Evolutionary conservation across 345 rosid species (phyloP).

Genomic region (Pseudoturritis turrita): DNA sequence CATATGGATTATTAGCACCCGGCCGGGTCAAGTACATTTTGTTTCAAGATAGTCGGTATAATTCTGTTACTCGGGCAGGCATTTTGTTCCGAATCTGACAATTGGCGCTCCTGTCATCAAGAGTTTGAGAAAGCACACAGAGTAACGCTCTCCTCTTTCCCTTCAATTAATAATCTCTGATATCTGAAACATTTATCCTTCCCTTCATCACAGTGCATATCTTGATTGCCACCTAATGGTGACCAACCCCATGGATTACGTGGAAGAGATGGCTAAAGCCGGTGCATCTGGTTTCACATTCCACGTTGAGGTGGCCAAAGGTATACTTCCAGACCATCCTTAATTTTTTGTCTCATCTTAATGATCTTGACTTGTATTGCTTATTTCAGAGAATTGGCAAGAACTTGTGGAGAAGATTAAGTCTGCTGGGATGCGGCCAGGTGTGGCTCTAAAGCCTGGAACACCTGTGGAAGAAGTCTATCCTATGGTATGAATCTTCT

Average conservation of each 20-base stretch:
- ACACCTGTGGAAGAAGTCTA: conserved; percentile 82
- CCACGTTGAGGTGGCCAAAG: conserved; percentile 81
- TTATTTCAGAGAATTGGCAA: conserved; percentile 68
- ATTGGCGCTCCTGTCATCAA: conserved; percentile 86
- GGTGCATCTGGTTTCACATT: conserved; percentile 98
- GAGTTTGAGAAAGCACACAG: conserved; percentile 85
- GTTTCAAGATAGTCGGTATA: neutral
- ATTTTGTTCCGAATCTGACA: conserved; percentile 85
- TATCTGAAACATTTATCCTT: neutral
- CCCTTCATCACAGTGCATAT: conserved; percentile 54
- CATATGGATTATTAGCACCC: neutral
- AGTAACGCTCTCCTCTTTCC: conserved; percentile 34
- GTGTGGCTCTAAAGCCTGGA: conserved; percentile 75
- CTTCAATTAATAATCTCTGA: neutral
- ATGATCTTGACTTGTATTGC: neutral
- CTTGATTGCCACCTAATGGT: conserved; percentile 97
- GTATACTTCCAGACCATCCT: conserved; percentile 22
- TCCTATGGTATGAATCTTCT: conserved; percentile 56
- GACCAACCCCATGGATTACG: conserved; percentile 82
- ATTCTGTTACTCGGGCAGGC: conserved; percentile 39
- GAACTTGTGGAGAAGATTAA: conserved; percentile 62
- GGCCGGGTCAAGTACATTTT: neutral
- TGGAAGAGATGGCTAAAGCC: conserved; percentile 66
- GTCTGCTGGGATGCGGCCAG: conserved; percentile 87
- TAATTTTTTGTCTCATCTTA: neutral